Percentiles rank a stretch among this genome's conserved stretches.
These are phyloP conservation scores for Noccaea bulbosa DNA, from an alignment of 345 rosid genomes.

Conservation along the genomic window DNA sequence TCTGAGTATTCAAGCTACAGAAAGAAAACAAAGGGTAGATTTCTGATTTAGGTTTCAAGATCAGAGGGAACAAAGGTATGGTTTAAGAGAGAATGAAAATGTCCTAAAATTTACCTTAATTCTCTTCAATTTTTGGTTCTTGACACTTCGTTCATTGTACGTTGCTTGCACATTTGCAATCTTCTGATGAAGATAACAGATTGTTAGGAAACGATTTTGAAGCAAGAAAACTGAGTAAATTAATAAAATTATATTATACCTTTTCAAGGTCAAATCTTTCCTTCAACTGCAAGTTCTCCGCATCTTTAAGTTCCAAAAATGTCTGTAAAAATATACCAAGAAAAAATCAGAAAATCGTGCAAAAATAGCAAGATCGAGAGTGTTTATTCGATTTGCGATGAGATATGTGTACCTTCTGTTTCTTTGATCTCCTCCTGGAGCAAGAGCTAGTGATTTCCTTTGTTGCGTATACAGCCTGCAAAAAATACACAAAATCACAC, in stretches of 20 bases:
- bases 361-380: background rate
- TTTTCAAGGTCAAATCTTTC: conserved; percentile 61
- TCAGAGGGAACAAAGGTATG: background rate
- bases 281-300: conserved; percentile 57
- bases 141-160: conserved; percentile 50
- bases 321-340: conserved; percentile 51
- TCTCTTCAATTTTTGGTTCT: conserved; percentile 68
- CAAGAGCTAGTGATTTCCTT: conserved; percentile 51
- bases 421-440: conserved; percentile 58
- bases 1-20: conserved; percentile 57
- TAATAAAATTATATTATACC: conserved; percentile 39
- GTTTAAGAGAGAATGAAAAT: background rate
- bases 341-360: background rate
- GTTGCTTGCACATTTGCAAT: conserved; percentile 58
- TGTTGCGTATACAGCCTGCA: conserved; percentile 49
- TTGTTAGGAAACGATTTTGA: background rate
- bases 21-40: background rate
- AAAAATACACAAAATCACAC: conserved; percentile 6
- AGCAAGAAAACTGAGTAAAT: background rate
- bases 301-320: conserved; percentile 71
- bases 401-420: conserved; percentile 58
- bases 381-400: background rate
- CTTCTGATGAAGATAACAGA: conserved; percentile 53
- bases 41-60: conserved; percentile 1
- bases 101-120: conserved; percentile 58